Conservation (phyloP, 768 basidiomycete genomes). For the Podaxis pistillaris region DNA sequence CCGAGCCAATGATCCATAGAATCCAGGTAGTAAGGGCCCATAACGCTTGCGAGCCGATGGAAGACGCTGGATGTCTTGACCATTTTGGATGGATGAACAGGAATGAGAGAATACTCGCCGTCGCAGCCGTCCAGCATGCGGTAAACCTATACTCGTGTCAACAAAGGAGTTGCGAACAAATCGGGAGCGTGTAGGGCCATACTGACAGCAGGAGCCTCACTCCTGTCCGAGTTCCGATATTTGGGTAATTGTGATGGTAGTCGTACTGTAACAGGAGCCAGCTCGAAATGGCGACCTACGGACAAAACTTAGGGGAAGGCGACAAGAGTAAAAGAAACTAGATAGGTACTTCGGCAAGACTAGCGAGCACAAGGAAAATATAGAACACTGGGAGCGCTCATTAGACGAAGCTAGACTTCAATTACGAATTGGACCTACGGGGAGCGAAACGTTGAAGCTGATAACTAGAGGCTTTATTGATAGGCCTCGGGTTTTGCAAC, state of each 20-base stretch:
- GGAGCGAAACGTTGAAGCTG: slow-evolving; percentile 51
- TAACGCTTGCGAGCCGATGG: slow-evolving; percentile 56
- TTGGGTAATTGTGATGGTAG: slow-evolving; percentile 51
- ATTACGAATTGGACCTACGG: slow-evolving; percentile 30
- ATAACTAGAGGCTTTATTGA: slow-evolving; percentile 50
- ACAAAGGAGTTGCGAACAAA: background rate
- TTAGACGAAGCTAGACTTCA: background rate
- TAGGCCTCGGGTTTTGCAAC: slow-evolving; percentile 40
- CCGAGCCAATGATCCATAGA: slow-evolving; percentile 59
- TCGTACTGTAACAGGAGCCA: slow-evolving; percentile 61
- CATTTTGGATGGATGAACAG: slow-evolving; percentile 61
- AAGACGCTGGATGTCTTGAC: slow-evolving; percentile 51
- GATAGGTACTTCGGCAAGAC: slow-evolving; percentile 43
- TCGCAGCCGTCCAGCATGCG: slow-evolving; percentile 59
- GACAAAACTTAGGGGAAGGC: background rate
- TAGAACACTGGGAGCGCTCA: slow-evolving; percentile 40
- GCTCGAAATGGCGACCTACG: slow-evolving; percentile 49
- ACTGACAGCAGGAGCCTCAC: slow-evolving; percentile 50
- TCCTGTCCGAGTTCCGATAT: slow-evolving; percentile 39
- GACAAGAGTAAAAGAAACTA: background rate
- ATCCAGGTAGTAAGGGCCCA: slow-evolving; percentile 61
- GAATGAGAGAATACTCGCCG: slow-evolving; percentile 49
- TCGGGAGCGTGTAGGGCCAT: background rate
- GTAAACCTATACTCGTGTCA: slow-evolving; percentile 40
- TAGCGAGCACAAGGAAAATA: slow-evolving; percentile 45